phyloP scores from a whole-genome alignment of 306 rosid genomes.

The Sophora flavescens region DNA sequence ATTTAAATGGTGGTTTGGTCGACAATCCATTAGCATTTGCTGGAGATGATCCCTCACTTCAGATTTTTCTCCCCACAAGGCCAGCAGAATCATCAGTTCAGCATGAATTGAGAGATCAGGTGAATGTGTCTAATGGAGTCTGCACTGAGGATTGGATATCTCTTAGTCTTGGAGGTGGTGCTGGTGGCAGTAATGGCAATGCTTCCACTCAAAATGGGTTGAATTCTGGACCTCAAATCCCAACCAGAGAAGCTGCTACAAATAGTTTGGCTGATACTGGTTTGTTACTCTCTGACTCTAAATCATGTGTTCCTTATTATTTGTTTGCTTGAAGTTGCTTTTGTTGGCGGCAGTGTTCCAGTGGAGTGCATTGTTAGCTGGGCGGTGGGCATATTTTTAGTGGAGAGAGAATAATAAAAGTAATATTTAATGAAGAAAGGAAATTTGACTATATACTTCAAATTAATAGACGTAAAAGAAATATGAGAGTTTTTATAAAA shows the following conservation, averaged over 20 bases:
- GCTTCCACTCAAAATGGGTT: slow-evolving; percentile 70
- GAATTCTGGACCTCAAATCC: slow-evolving; percentile 64
- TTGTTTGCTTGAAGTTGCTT: neutral
- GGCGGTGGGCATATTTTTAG: neutral
- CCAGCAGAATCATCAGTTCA: slow-evolving; percentile 77
- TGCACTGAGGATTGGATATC: slow-evolving; percentile 93
- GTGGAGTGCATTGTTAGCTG: slow-evolving; percentile 4
- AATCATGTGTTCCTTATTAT: slow-evolving; percentile 13
- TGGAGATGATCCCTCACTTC: slow-evolving; percentile 94
- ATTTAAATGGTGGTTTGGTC: slow-evolving; percentile 81
- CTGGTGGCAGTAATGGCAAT: slow-evolving; percentile 67
- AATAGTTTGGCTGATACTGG: slow-evolving; percentile 79
- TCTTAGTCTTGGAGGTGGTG: slow-evolving; percentile 88
- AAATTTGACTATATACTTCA: neutral
- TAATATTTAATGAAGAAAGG: neutral
- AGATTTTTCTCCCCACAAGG: slow-evolving; percentile 96
- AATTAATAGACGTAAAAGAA: neutral
- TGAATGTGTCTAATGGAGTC: slow-evolving; percentile 80
- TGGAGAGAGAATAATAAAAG: neutral
- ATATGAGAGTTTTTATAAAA: too few relatives aligned
- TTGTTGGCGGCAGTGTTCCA: neutral
- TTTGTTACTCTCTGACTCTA: slow-evolving; percentile 53
- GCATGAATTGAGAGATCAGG: slow-evolving; percentile 81
- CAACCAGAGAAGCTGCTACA: slow-evolving; percentile 62
- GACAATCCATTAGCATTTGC: slow-evolving; percentile 88